phyloP scores from a whole-genome alignment of 164 flowering plant genomes.

The Brasenia schreberi region DNA sequence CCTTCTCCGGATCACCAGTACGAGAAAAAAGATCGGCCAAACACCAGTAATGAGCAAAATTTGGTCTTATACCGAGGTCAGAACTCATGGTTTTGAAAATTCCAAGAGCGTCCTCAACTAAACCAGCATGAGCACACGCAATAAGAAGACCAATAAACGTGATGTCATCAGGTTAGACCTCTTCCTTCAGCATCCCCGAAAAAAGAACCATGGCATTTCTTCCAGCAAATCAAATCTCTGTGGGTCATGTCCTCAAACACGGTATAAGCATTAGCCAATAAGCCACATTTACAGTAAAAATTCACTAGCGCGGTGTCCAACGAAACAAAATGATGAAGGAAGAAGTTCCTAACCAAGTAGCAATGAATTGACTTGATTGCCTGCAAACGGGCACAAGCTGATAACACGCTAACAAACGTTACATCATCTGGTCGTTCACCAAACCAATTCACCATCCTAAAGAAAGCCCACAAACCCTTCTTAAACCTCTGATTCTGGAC shows the following conservation, averaged over 20 bases:
- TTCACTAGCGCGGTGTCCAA: conserved; percentile 1
- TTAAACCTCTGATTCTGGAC: not conserved
- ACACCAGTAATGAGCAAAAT: conserved; percentile 3
- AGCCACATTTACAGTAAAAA: conserved; percentile 2
- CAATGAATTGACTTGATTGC: not conserved
- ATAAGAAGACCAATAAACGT: conserved; percentile 2
- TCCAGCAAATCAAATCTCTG: conserved; percentile 2
- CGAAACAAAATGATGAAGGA: not conserved
- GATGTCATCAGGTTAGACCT: conserved; percentile 1
- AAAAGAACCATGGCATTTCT: conserved; percentile 1
- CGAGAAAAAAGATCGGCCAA: conserved; percentile 1
- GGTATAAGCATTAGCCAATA: not conserved
- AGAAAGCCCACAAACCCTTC: not conserved
- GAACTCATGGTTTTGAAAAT: conserved; percentile 1
- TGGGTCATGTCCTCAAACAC: not conserved
- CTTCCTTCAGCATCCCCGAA: conserved; percentile 1
- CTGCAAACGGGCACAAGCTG: not conserved
- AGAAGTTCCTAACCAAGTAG: not conserved
- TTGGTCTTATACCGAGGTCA: conserved; percentile 1
- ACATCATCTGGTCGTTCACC: not conserved
- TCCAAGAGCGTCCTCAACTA: not conserved
- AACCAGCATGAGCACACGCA: conserved; percentile 3
- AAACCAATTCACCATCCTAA: not conserved
- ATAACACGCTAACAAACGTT: not conserved
- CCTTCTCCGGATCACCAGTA: not conserved